Evolutionary conservation across 306 rosid genomes (phyloP).

Genomic region (Ziziphus jujuba): DNA sequence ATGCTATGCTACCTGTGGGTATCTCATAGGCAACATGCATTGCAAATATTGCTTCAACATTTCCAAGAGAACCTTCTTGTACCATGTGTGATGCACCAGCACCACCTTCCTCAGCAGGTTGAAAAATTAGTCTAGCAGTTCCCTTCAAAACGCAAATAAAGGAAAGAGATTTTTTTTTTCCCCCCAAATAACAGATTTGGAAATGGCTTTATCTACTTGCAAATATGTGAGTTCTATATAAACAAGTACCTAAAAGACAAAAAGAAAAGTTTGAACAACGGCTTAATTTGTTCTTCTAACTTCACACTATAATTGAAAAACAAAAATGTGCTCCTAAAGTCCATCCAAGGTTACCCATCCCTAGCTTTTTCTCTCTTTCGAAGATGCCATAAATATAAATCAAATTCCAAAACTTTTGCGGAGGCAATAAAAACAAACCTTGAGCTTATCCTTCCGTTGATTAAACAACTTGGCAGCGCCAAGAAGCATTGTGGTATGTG

Average conservation of each 20-base stretch:
- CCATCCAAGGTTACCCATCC: not conserved
- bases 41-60: slow-evolving; percentile 59
- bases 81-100: slow-evolving; percentile 58
- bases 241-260: too few species aligned
- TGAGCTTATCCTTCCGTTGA: slow-evolving; percentile 45
- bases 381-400: not conserved
- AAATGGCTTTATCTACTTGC: not conserved
- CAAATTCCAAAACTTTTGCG: not conserved
- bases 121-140: slow-evolving; percentile 66
- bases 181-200: slow-evolving; percentile 6
- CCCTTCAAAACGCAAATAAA: slow-evolving; percentile 51
- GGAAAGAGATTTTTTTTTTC: not conserved
- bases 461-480: slow-evolving; percentile 73
- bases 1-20: slow-evolving; percentile 57
- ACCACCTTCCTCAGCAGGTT: slow-evolving; percentile 82
- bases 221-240: not conserved
- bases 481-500: slow-evolving; percentile 73
- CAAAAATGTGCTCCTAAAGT: too few species aligned
- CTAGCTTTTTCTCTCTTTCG: too few species aligned
- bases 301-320: too few species aligned
- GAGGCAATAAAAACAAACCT: slow-evolving; percentile 37
- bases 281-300: too few species aligned
- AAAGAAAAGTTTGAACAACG: too few species aligned
- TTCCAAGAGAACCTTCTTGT: slow-evolving; percentile 57
- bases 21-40: slow-evolving; percentile 38